Conservation (phyloP, 441 rosid genomes). For the Theobroma grandiflorum region DNA sequence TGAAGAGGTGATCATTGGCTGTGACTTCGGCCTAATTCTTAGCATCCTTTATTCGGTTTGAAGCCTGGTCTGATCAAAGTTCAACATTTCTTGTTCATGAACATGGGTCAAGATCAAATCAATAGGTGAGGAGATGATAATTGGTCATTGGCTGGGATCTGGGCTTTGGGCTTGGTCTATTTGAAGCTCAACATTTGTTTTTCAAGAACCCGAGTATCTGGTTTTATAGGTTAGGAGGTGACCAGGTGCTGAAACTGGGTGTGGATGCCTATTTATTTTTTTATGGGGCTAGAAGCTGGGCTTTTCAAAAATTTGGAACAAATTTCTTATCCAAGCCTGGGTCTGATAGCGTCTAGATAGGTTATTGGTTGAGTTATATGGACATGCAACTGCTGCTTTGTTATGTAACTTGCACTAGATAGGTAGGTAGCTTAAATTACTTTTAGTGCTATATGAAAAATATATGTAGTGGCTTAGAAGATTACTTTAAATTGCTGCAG, state of each 20-base stretch:
- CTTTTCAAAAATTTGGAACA: not conserved
- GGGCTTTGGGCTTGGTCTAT: not conserved
- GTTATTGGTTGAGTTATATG: not conserved
- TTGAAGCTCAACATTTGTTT: not conserved
- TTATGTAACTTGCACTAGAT: constrained; percentile 11
- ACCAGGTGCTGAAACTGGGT: not conserved
- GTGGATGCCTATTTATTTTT: not conserved
- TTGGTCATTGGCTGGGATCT: not conserved
- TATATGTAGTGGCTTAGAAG: not conserved
- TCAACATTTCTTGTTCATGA: not conserved
- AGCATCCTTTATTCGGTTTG: not conserved
- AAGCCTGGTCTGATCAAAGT: not conserved
- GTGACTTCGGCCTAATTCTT: not conserved
- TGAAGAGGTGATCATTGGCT: not conserved
- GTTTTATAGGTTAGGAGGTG: constrained; percentile 12
- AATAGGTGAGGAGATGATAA: not conserved
- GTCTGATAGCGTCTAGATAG: not conserved
- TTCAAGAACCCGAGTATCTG: not conserved
- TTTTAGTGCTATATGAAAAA: not conserved
- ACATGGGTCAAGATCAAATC: not conserved
- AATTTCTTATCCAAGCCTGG: not conserved
- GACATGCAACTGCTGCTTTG: not conserved
- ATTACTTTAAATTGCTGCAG: constrained; percentile 51
- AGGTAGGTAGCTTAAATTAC: not conserved
- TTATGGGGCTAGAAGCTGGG: not conserved